Percentiles rank a stretch among this genome's conserved stretches.
phyloP scores from a whole-genome alignment of 1,284 basidiomycete genomes.

The Marasmius fiardii region DNA sequence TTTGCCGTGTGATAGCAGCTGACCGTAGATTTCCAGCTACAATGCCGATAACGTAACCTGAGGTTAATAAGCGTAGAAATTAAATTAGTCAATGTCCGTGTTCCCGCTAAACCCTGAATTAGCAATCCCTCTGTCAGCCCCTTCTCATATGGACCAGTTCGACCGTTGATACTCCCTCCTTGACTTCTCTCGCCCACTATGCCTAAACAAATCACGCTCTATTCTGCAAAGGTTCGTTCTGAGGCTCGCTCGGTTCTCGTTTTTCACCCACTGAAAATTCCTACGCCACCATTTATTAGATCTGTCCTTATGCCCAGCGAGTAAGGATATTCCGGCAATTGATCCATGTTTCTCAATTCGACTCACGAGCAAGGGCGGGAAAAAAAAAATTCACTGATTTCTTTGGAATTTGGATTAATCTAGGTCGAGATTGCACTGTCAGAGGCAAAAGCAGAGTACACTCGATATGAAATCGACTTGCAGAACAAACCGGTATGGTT shows the following conservation, averaged over 20 bases:
- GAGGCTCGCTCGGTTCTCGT: too few species aligned
- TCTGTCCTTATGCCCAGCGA: slow-evolving; percentile 46
- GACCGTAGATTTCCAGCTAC: too few species aligned
- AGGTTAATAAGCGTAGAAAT: too few species aligned
- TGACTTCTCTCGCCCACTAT: slow-evolving; percentile 9
- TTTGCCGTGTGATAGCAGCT: too few species aligned
- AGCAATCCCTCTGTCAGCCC: too few species aligned
- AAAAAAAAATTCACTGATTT: too few species aligned
- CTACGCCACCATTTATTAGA: slow-evolving; percentile 20
- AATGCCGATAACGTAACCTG: too few species aligned
- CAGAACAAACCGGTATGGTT: slow-evolving; percentile 66
- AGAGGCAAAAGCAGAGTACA: slow-evolving; percentile 48
- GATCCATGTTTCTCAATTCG: not conserved
- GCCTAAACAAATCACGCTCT: slow-evolving; percentile 41
- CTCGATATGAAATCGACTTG: slow-evolving; percentile 52
- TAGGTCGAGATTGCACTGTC: slow-evolving; percentile 59
- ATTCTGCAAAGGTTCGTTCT: slow-evolving; percentile 39
- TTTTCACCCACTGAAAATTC: not conserved
- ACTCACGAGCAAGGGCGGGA: not conserved
- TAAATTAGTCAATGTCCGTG: too few species aligned
- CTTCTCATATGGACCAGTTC: too few species aligned
- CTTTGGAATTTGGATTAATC: too few species aligned
- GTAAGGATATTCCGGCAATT: slow-evolving; percentile 24
- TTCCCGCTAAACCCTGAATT: too few species aligned
- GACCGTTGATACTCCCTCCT: not conserved